Evolutionary conservation across 2,329 filamentous ascomycete species (phyloP), one percentile per base, ranked within the genome.

Genomic region (Fusarium subglutinans): DNA sequence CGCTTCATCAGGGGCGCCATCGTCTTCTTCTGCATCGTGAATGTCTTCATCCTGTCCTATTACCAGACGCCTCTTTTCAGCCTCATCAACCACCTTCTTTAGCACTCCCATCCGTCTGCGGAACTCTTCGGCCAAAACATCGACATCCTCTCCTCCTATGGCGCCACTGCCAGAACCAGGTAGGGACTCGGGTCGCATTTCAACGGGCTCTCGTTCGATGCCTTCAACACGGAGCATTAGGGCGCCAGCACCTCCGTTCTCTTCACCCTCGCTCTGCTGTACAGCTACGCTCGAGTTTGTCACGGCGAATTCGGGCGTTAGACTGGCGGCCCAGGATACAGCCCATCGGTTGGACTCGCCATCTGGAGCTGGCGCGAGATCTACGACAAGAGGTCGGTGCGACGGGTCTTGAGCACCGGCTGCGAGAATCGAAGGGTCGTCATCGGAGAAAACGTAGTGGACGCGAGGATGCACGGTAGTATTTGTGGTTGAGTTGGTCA

Each of bases 401-500:
- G 77, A 56, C 20, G 77, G 72, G 70, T 80, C 78, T 17, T 75
- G 66, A 61, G 80, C 89, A 82, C 82, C 91, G 5, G 93, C 91
- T 43, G 90, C 93, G 43, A 97, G 86, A 50, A 93, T 85, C 53
- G 95, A 93, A 5, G 91, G 89, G 79, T 98, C 95, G 82, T 98
- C 96, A 82, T 98, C 95, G 76, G 90, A 90, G 85, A 99, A 98
- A 79, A 98, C 89, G 84, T 98, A 98, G 84, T 96, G 94, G 4
- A 98, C 91, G 60, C 90, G 91, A 4, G 96, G 96, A 81, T 98
- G 95, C 78, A 94, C 88, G 70, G 94, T 93, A 51, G 93, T 90
- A 77, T 90, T 88, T 14, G 90, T 91, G n/a, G 90, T 88, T 17
- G 88, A 84, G 81, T 98, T 95, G 79, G 94, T 91, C 73, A 98